These are phyloP conservation scores for Aspergillus oerlinghausenensis DNA, from an alignment of 2,329 filamentous ascomycete genomes.

Conservation along the genomic window DNA sequence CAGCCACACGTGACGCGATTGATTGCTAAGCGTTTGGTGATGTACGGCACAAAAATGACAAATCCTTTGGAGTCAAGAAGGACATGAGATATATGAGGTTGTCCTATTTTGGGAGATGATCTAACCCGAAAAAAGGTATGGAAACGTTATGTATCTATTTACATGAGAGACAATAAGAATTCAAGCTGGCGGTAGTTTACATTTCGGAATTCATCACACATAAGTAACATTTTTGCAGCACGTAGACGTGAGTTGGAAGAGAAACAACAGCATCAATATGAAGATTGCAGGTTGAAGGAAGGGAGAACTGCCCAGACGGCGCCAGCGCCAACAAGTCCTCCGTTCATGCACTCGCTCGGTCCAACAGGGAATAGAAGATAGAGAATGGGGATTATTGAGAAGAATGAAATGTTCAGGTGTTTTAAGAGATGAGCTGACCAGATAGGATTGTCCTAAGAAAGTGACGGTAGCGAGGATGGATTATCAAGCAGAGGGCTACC, in stretches of 20 bases:
- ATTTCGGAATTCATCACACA: not conserved
- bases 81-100: not conserved
- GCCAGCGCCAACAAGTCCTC: conserved; percentile 7
- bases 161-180: not conserved
- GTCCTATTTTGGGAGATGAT: not conserved
- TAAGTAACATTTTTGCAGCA: not conserved
- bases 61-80: not conserved
- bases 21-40: not conserved
- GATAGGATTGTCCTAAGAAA: not conserved
- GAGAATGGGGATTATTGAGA: not conserved
- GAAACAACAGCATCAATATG: not conserved
- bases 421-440: not conserved
- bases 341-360: conserved; percentile 1
- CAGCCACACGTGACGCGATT: not conserved
- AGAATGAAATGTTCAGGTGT: not conserved
- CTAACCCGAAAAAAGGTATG: not conserved
- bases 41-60: not conserved
- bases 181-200: not conserved
- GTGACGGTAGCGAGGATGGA: conserved; percentile 8
- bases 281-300: not conserved
- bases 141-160: not conserved
- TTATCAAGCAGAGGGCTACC: conserved; percentile 35
- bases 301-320: not conserved
- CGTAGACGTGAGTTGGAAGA: not conserved
- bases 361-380: not conserved